These are phyloP conservation scores for Cladorrhinum samala DNA, from an alignment of 495 filamentous ascomycete species.

Conservation along the genomic window DNA sequence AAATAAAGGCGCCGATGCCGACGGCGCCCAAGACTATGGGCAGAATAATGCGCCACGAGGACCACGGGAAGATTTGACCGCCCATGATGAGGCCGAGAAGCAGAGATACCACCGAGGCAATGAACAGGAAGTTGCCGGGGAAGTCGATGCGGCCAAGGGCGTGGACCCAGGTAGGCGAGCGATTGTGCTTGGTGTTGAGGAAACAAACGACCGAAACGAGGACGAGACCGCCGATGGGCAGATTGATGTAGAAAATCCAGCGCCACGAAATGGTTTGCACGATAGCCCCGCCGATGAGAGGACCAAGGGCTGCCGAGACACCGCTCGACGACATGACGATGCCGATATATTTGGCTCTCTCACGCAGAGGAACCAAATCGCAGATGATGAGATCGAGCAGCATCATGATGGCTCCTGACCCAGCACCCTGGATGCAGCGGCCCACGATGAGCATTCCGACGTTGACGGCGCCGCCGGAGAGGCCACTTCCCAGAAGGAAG, in stretches of 20 bases:
- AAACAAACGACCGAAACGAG: slow-evolving; percentile 26
- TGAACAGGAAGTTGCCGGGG: slow-evolving; percentile 25
- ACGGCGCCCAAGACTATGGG: slow-evolving; percentile 23
- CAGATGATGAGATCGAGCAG: slow-evolving; percentile 60
- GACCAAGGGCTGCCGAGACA: slow-evolving; percentile 59
- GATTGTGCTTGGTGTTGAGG: slow-evolving; percentile 25
- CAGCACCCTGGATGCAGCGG: slow-evolving; percentile 68
- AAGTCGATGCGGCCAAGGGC: slow-evolving; percentile 27
- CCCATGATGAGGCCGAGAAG: slow-evolving; percentile 20
- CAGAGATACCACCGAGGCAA: slow-evolving; percentile 22
- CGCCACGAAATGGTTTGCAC: slow-evolving; percentile 37
- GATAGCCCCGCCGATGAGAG: slow-evolving; percentile 71
- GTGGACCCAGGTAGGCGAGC: slow-evolving; percentile 6
- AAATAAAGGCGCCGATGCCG: slow-evolving; percentile 17
- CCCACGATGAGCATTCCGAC: slow-evolving; percentile 61
- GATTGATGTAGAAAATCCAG: slow-evolving; percentile 35
- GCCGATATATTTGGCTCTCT: slow-evolving; percentile 51
- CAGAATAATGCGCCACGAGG: slow-evolving; percentile 22
- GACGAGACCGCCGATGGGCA: slow-evolving; percentile 25
- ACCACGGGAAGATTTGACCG: slow-evolving; percentile 24
- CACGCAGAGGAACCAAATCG: slow-evolving; percentile 61
- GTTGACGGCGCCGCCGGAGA: slow-evolving; percentile 30
- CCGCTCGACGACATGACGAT: slow-evolving; percentile 48
- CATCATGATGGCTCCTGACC: slow-evolving; percentile 69
- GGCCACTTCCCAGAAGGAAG: slow-evolving; percentile 37